A percentile compares a stretch with the other conserved stretches of the same genome.
These are phyloP conservation scores for Solanum sejunctum DNA, from an alignment of 257 asterid species.

Conservation along the genomic window DNA sequence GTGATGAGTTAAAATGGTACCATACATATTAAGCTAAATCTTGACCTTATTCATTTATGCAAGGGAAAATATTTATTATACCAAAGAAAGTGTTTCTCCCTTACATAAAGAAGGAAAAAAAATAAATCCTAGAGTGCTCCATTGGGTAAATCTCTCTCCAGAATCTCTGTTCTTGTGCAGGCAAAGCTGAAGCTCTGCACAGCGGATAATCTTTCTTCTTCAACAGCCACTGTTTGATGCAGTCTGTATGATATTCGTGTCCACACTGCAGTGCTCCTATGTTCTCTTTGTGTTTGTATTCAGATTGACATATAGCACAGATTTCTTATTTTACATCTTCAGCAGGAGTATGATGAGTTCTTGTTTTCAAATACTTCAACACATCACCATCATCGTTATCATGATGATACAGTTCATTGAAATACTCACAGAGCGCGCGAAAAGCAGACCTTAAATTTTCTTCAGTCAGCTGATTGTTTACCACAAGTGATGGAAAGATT, in stretches of 20 bases:
- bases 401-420: too few species aligned
- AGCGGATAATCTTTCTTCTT: background rate
- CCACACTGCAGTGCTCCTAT: background rate
- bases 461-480: too few species aligned
- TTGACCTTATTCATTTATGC: too few species aligned
- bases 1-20: too few species aligned
- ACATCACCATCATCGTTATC: background rate
- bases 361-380: background rate
- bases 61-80: too few species aligned
- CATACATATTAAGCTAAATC: too few species aligned
- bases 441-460: too few species aligned
- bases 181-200: background rate
- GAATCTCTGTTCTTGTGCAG: background rate
- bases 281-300: background rate
- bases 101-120: background rate
- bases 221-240: slow-evolving; percentile 1
- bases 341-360: background rate
- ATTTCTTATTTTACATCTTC: background rate
- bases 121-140: background rate
- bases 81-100: background rate
- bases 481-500: too few species aligned
- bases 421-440: too few species aligned
- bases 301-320: slow-evolving; percentile 3
- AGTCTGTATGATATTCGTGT: background rate
- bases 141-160: background rate